Evolutionary conservation across 192 early-diverging fungal genomes (phyloP), one percentile per base, ranked within the genome.

Genomic region (Gaertneriomyces semiglobifer): DNA sequence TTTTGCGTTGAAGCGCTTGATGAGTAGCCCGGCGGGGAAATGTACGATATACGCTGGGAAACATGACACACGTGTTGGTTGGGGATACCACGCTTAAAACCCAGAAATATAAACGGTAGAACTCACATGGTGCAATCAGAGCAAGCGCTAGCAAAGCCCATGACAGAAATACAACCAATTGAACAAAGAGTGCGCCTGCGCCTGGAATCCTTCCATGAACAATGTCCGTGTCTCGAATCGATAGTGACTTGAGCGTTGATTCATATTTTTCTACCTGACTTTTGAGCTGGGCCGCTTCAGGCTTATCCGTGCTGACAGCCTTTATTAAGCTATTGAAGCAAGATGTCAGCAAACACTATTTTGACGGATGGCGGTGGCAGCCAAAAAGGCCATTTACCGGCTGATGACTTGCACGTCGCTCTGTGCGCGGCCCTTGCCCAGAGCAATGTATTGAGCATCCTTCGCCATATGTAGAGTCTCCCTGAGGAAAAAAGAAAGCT

Each of bases 61-160:
- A 41, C n/a, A 2, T n/a, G 48, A n/a, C 16, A 2, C 12, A 25
- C 3, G 20, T 38, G 11, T 4, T 14, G 16, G 11, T 61, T 18
- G 4, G n/a, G 44, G 5, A 45, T 44, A 7, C 6, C 18, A 3
- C 40, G 4, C 44, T n/a, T n/a, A 9, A 45, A 45, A 11, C 16
- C 0, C 12, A 64, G 51, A 19, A 11, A 20, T n/a, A 1, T 19
- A 18, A 14, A 5, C 12, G 25, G 9, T 44, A 4, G 43, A 20
- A 44, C 68, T 70, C 45, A 70, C 68, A 60, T 55, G 68, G 68
- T 18, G 57, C 11, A 4, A 48, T 40, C 7, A 19, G 38, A 14
- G 63, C 12, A 6, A 53, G 14, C 5, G 68, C 20, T 10, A 66
- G n/a, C 4, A 58, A 19, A 12, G 55, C 16, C 50, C n/a, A n/a